Percentiles rank a stretch among this genome's conserved stretches.
phyloP scores from a whole-genome alignment of 192 early-diverging fungal genomes.

The Funneliformis geosporum region DNA sequence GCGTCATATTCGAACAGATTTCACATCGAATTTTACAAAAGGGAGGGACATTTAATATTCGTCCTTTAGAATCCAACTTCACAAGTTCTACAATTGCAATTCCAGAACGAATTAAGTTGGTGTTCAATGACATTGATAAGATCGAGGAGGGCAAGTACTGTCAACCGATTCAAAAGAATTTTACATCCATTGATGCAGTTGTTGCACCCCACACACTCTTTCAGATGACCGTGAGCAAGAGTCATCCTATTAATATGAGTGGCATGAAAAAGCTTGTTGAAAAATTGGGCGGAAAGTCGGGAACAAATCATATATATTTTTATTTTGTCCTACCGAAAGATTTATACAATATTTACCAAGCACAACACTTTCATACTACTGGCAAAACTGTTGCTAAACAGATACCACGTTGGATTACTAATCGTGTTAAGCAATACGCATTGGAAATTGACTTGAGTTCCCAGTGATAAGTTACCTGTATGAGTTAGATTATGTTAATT shows the following conservation, averaged over 20 bases:
- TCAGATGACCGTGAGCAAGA: constrained; percentile 13
- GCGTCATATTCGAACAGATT: not conserved
- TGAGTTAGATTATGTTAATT: too few relatives aligned
- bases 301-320: constrained; percentile 5
- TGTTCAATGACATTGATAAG: not conserved
- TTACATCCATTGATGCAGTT: constrained; percentile 23
- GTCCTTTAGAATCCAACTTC: not conserved
- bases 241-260: constrained; percentile 30
- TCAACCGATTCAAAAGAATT: constrained; percentile 18
- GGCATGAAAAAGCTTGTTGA: constrained; percentile 18
- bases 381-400: not conserved
- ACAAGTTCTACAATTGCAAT: not conserved
- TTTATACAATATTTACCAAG: not conserved
- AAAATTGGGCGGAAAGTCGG: constrained; percentile 12
- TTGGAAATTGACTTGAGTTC: constrained; percentile 18
- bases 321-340: constrained; percentile 24
- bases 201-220: constrained; percentile 13
- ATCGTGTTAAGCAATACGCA: constrained; percentile 10
- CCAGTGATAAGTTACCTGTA: too few relatives aligned
- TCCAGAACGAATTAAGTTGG: not conserved
- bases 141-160: not conserved
- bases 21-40: not conserved
- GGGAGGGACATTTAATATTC: not conserved
- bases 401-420: not conserved
- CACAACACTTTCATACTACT: constrained; percentile 3